Conservation (phyloP, 2,329 filamentous ascomycete species). For the Knoxdaviesia proteae region DNA sequence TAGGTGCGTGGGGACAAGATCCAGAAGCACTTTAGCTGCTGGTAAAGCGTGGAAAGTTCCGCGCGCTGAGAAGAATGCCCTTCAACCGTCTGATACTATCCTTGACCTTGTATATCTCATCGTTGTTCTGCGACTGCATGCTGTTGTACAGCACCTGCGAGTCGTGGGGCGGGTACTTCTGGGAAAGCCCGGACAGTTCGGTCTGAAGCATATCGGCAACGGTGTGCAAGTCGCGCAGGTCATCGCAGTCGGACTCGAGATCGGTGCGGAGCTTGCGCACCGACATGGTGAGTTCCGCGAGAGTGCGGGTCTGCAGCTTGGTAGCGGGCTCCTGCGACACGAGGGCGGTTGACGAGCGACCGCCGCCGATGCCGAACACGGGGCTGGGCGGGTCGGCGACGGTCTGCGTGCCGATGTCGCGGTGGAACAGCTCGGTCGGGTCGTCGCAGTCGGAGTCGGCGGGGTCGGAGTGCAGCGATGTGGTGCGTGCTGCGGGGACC, state of each 20-base stretch:
- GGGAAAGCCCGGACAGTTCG: no score
- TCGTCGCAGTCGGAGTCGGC: constrained; percentile 31
- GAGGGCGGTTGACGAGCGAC: constrained; percentile 4
- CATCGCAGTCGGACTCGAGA: constrained; percentile 21
- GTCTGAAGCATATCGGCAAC: constrained; percentile 15
- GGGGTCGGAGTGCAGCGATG: constrained; percentile 10
- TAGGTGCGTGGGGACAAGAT: no score
- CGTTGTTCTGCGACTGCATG: constrained; percentile 17
- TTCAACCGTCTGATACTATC: constrained; percentile 62
- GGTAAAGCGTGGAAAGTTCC: constrained; percentile 37
- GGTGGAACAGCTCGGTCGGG: constrained; percentile 62
- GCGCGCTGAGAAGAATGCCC: constrained; percentile 53
- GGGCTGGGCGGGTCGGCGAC: constrained; percentile 14
- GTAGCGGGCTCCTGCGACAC: constrained; percentile 9
- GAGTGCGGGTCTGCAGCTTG: constrained; percentile 18
- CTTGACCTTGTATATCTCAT: constrained; percentile 54
- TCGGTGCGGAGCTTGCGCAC: constrained; percentile 21
- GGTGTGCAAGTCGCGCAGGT: constrained; percentile 28
- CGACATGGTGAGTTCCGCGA: constrained; percentile 20
- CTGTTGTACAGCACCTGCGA: neutral
- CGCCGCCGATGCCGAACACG: neutral
- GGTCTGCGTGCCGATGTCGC: constrained; percentile 64
- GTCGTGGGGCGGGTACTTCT: no score
- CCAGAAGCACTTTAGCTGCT: no score
- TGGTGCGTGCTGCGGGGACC: constrained; percentile 20